phyloP scores from a whole-genome alignment of 2,329 filamentous ascomycete genomes.

The Thyridium curvatum region DNA sequence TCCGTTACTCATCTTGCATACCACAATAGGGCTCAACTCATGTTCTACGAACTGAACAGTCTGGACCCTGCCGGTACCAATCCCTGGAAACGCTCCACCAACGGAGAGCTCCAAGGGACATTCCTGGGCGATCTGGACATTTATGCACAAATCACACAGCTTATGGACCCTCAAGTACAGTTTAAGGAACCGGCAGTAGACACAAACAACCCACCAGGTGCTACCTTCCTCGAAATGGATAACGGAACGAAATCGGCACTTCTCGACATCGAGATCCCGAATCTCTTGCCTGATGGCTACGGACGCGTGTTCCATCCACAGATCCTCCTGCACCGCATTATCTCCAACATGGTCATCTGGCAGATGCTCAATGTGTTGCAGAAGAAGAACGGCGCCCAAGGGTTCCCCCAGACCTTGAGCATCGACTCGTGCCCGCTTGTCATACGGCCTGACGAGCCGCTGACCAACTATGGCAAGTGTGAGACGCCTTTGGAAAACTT shows the following conservation, averaged over 20 bases:
- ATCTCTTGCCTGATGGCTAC: slow-evolving; percentile 1
- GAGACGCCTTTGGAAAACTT: no score
- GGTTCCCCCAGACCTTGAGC: no score
- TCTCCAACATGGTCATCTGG: slow-evolving; percentile 6
- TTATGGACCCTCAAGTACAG: neutral
- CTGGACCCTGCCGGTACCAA: slow-evolving; percentile 9
- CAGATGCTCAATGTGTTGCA: slow-evolving; percentile 13
- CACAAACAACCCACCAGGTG: neutral
- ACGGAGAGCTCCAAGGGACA: slow-evolving; percentile 1
- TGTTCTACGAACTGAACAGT: slow-evolving; percentile 12
- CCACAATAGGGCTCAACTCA: slow-evolving; percentile 4
- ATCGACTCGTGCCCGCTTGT: no score
- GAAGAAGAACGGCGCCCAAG: neutral
- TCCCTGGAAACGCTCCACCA: slow-evolving; percentile 9
- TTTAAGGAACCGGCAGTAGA: neutral
- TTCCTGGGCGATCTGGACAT: slow-evolving; percentile 4
- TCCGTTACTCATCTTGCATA: neutral
- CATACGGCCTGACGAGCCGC: no score
- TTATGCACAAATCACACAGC: neutral
- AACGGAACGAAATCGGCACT: no score
- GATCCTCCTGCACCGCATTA: slow-evolving; percentile 7
- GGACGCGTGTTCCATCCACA: slow-evolving; percentile 9
- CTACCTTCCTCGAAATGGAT: no score
- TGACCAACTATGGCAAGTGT: no score
- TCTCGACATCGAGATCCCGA: no score